These are phyloP conservation scores for Hypoxylon sp. DNA, from an alignment of 2,329 filamentous ascomycete genomes.

Conservation along the genomic window DNA sequence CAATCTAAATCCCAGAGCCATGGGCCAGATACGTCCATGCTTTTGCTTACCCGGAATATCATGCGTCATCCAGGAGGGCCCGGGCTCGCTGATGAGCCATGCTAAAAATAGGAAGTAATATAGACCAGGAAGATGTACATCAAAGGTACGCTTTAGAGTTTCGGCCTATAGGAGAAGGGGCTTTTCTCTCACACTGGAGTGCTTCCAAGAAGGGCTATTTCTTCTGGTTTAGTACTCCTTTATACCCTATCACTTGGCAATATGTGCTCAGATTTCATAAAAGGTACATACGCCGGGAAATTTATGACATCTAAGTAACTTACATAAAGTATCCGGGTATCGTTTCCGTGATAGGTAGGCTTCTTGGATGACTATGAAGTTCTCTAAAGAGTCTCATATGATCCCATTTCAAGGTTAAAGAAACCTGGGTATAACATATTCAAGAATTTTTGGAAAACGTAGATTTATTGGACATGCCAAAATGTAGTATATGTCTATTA, in stretches of 20 bases:
- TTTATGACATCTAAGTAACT: too few species aligned
- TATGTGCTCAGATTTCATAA: not conserved
- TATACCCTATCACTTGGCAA: not conserved
- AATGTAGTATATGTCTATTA: not conserved
- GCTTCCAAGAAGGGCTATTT: too few species aligned
- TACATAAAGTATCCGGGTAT: too few species aligned
- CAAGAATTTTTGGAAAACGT: too few species aligned
- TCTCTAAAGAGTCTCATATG: too few species aligned
- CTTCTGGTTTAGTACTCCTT: too few species aligned
- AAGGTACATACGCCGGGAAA: too few species aligned
- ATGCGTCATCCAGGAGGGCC: not conserved
- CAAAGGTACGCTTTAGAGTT: not conserved
- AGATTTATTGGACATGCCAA: not conserved
- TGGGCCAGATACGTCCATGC: not conserved
- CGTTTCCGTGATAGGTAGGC: too few species aligned
- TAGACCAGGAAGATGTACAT: not conserved
- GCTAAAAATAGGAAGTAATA: slow-evolving; percentile 1
- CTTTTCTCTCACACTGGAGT: not conserved
- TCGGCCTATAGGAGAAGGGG: not conserved
- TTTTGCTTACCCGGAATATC: not conserved
- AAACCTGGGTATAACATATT: too few species aligned
- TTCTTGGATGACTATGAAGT: too few species aligned
- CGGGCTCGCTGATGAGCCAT: not conserved
- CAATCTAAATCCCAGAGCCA: not conserved
- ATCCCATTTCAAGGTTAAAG: too few species aligned